Evolutionary conservation across 306 rosid genomes (phyloP), one percentile per base, ranked within the genome.

Genomic region (Senna siamea): DNA sequence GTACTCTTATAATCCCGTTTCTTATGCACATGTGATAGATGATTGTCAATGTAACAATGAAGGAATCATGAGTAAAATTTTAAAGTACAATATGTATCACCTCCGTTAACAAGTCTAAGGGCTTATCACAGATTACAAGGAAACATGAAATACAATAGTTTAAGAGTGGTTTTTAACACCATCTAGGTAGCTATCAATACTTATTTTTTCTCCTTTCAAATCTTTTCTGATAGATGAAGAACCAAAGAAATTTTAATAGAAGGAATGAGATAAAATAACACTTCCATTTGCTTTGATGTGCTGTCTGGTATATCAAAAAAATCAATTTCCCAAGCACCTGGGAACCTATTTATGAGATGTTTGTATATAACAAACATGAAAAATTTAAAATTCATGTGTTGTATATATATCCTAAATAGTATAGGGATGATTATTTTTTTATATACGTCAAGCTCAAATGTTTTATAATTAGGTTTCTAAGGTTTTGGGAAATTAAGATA

Each of bases 11-110:
- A 77, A 32, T 72, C 68, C 40, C 52, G 41, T 41, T 48, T 4
- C 26, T 73, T 61, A 22, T 59, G 19, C 72, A 63, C 50, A 66
- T 43, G 47, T 80, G 68, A 46, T 41, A 68, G 66, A 74, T 17
- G 46, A 54, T 11, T 63, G 46, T 41, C 67, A 50, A 22, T 1
- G 66, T 51, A 58, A 58, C 53, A 58, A 38, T 38, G 7, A 38
- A 30, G 14, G 13, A 18, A 37, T 35, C 56, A 15, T 57, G 40
- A 57, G 40, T 26, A 26, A 10, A 60, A 50, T 32, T 52, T 32
- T 56, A 44, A 19, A 30, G 28, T 66, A 18, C 59, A 50, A 40
- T 20, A 55, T 55, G 9, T 55, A 20, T 23, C 35, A 55, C 35
- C 35, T 55, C 34, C 20, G 11, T 26, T 47, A 32, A 47, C 11